Conservation (phyloP, 2,329 filamentous ascomycete species). For the Xylariaceae sp. region DNA sequence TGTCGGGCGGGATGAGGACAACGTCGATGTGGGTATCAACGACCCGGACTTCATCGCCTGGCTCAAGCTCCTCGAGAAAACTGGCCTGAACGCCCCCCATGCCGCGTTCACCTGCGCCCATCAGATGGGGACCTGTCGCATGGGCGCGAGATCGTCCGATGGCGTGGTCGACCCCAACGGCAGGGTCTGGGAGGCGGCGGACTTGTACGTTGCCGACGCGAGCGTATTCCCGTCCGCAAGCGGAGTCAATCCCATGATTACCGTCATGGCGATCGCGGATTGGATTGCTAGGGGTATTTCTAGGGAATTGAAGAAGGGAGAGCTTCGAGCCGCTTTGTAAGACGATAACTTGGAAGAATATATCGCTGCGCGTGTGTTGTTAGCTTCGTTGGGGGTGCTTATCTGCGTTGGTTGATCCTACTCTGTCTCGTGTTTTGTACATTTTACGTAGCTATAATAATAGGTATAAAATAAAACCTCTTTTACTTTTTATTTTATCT, state of each 20-base stretch:
- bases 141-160: constrained; percentile 57
- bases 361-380: too few species aligned
- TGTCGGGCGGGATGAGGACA: constrained; percentile 20
- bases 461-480: too few species aligned
- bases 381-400: too few species aligned
- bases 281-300: constrained; percentile 62
- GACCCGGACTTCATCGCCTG: constrained; percentile 65
- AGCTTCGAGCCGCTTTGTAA: constrained; percentile 10
- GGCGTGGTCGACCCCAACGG: constrained; percentile 63
- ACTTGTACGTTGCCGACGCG: constrained; percentile 72
- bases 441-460: too few species aligned
- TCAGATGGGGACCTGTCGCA: constrained; percentile 79
- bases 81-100: constrained; percentile 54
- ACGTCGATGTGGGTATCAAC: constrained; percentile 50
- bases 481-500: too few species aligned
- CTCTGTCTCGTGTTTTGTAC: too few species aligned
- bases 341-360: constrained; percentile 2
- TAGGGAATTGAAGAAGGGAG: constrained; percentile 45
- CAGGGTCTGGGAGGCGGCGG: constrained; percentile 66
- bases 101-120: constrained; percentile 70
- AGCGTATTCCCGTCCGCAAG: constrained; percentile 77
- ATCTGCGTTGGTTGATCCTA: too few species aligned
- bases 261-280: constrained; percentile 71
- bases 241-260: constrained; percentile 83
- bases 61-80: constrained; percentile 53